Percentiles rank a stretch among this genome's conserved stretches.
Evolutionary conservation across 371 early-diverging fungal genomes (phyloP).

Genomic region (Funneliformis caledonium): DNA sequence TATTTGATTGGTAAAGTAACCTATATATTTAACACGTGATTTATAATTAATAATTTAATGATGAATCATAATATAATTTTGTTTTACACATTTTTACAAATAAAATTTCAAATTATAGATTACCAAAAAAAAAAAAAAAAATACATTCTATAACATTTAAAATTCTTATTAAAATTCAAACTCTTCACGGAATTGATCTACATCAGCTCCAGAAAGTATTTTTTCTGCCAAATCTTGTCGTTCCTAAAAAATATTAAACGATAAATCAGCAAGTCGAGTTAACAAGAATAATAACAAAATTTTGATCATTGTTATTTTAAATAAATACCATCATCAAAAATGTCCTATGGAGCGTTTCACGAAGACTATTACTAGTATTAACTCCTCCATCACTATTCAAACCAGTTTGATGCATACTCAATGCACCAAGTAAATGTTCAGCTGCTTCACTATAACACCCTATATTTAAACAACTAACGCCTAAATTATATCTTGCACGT

Average conservation of each 20-base stretch:
- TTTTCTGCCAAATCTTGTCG: slow-evolving; percentile 59
- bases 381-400: neutral
- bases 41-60: too few relatives aligned
- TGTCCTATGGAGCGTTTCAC: slow-evolving; percentile 31
- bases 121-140: too few relatives aligned
- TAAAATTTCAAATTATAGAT: too few relatives aligned
- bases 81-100: too few relatives aligned
- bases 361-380: slow-evolving; percentile 34
- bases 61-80: too few relatives aligned
- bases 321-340: slow-evolving; percentile 37
- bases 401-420: slow-evolving; percentile 62
- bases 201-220: slow-evolving; percentile 54
- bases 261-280: neutral
- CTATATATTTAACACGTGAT: too few relatives aligned
- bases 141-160: neutral
- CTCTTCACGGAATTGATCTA: slow-evolving; percentile 59
- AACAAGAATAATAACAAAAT: too few relatives aligned
- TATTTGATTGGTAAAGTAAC: too few relatives aligned
- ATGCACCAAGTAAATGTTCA: slow-evolving; percentile 85
- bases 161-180: slow-evolving; percentile 57
- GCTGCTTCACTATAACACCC: slow-evolving; percentile 90
- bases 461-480: slow-evolving; percentile 90
- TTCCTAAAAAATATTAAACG: slow-evolving; percentile 45
- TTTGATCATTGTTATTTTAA: too few relatives aligned
- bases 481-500: slow-evolving; percentile 94